phyloP scores from a whole-genome alignment of 2,329 filamentous ascomycete genomes.

The Alternaria sp. region DNA sequence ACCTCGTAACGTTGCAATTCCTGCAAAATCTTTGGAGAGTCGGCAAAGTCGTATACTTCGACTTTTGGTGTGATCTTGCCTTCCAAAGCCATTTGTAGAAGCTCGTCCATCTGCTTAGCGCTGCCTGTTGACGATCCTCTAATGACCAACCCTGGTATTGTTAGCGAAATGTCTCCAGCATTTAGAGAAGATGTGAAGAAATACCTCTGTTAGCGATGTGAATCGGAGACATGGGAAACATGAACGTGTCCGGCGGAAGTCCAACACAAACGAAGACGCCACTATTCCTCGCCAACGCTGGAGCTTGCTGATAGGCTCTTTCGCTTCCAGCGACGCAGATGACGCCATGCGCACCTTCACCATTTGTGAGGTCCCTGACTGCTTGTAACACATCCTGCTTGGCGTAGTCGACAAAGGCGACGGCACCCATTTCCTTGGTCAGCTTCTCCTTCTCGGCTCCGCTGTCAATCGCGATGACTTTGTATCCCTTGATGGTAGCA shows the following conservation, averaged over 20 bases:
- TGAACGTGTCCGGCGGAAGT: conserved; percentile 54
- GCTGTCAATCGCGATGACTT: conserved; percentile 81
- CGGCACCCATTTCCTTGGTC: conserved; percentile 73
- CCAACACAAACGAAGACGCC: conserved; percentile 60
- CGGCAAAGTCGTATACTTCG: conserved; percentile 48
- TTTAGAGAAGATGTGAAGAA: background rate
- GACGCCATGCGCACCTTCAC: conserved; percentile 56
- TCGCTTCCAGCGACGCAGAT: conserved; percentile 59
- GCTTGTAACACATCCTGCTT: conserved; percentile 56
- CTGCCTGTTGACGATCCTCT: conserved; percentile 58
- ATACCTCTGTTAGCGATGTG: conserved; percentile 57
- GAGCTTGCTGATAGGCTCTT: conserved; percentile 55
- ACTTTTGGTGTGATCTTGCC: conserved; percentile 53
- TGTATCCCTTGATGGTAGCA: conserved; percentile 81
- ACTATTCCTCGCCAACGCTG: conserved; percentile 54
- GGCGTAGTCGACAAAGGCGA: conserved; percentile 79
- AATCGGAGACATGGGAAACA: conserved; percentile 57
- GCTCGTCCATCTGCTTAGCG: conserved; percentile 56
- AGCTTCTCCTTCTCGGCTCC: conserved; percentile 80
- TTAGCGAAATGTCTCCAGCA: conserved; percentile 2
- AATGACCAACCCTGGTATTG: conserved; percentile 50
- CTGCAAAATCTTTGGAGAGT: conserved; percentile 47
- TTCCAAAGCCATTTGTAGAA: conserved; percentile 54
- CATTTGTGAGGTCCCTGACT: conserved; percentile 52
- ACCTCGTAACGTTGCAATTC: conserved; percentile 47